phyloP scores from a whole-genome alignment of 2,329 filamentous ascomycete species.

The Pseudogymnoascus sp. region DNA sequence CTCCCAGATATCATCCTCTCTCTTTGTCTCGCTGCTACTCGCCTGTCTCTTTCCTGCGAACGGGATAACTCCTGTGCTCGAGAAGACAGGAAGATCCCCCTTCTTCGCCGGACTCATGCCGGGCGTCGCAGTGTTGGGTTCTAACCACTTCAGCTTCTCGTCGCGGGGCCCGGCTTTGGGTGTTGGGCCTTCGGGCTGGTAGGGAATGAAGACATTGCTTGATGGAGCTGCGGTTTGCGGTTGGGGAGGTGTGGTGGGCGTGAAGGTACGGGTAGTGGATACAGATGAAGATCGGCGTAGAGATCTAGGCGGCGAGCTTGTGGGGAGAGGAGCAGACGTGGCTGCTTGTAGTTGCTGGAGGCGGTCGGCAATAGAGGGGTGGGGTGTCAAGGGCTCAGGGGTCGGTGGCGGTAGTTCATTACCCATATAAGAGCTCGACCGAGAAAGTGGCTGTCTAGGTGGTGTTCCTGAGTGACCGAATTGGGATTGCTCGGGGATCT shows the following conservation, averaged over 20 bases:
- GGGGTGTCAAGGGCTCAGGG: background rate
- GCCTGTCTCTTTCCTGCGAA: constrained; percentile 17
- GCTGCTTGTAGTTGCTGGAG: constrained; percentile 17
- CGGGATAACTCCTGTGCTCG: constrained; percentile 25
- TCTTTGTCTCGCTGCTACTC: background rate
- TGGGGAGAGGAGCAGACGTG: constrained; percentile 19
- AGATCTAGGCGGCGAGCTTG: constrained; percentile 19
- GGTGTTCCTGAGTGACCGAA: background rate
- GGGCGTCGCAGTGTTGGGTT: constrained; percentile 34
- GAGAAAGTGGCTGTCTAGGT: background rate
- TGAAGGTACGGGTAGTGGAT: background rate
- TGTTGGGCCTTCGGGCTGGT: constrained; percentile 46
- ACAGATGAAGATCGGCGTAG: background rate
- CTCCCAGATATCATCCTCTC: background rate
- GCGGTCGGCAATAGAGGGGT: constrained; percentile 12
- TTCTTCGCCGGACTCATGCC: constrained; percentile 21
- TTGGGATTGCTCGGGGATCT: background rate
- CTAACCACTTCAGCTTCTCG: constrained; percentile 42
- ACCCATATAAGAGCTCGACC: background rate
- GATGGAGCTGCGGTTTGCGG: constrained; percentile 12
- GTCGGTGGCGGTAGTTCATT: constrained; percentile 2
- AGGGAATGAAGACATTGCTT: constrained; percentile 42
- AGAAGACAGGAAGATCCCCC: constrained; percentile 26
- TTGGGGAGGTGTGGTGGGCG: background rate
- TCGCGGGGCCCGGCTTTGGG: constrained; percentile 33